Percentiles rank a stretch among this genome's conserved stretches.
phyloP scores from a whole-genome alignment of 768 basidiomycete species.

The Boletus sensibilis region DNA sequence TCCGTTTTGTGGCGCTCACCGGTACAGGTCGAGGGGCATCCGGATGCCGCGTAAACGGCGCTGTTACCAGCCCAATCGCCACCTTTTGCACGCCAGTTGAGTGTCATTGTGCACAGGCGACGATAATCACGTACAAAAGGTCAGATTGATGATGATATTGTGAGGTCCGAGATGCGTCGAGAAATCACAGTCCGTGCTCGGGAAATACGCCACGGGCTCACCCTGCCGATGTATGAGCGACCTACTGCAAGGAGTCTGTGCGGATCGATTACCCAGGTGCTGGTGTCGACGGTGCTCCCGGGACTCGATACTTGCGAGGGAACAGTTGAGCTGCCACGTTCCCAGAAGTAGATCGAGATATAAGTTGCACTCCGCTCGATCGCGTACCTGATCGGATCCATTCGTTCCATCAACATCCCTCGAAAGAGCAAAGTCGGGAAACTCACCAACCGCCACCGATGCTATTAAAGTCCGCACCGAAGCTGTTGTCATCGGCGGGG shows the following conservation, averaged over 20 bases:
- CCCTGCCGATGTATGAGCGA: slow-evolving; percentile 39
- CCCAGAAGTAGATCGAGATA: slow-evolving; percentile 41
- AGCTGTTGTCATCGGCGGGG: slow-evolving; percentile 24
- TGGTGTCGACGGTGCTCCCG: slow-evolving; percentile 11
- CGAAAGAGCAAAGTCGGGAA: neutral
- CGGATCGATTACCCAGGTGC: slow-evolving; percentile 17
- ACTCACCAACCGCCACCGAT: slow-evolving; percentile 34
- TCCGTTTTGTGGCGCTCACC: slow-evolving; percentile 15
- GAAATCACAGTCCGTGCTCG: slow-evolving; percentile 58
- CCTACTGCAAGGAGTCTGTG: neutral
- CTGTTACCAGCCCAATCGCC: slow-evolving; percentile 25
- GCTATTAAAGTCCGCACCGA: slow-evolving; percentile 33
- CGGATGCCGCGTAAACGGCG: slow-evolving; percentile 15
- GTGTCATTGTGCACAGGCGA: slow-evolving; percentile 4
- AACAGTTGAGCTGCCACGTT: slow-evolving; percentile 29
- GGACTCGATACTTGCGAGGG: slow-evolving; percentile 33
- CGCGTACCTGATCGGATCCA: slow-evolving; percentile 30
- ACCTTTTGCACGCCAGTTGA: slow-evolving; percentile 6
- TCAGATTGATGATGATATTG: slow-evolving; percentile 40
- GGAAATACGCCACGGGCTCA: slow-evolving; percentile 59
- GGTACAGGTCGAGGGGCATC: slow-evolving; percentile 26
- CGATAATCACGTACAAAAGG: slow-evolving; percentile 11
- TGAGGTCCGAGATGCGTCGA: slow-evolving; percentile 48
- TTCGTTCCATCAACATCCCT: neutral
- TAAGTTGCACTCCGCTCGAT: slow-evolving; percentile 30